Percentiles rank a stretch among this genome's conserved stretches.
phyloP scores from a whole-genome alignment of 352 stramenopile genomes.

The Pythium myriotylum region DNA sequence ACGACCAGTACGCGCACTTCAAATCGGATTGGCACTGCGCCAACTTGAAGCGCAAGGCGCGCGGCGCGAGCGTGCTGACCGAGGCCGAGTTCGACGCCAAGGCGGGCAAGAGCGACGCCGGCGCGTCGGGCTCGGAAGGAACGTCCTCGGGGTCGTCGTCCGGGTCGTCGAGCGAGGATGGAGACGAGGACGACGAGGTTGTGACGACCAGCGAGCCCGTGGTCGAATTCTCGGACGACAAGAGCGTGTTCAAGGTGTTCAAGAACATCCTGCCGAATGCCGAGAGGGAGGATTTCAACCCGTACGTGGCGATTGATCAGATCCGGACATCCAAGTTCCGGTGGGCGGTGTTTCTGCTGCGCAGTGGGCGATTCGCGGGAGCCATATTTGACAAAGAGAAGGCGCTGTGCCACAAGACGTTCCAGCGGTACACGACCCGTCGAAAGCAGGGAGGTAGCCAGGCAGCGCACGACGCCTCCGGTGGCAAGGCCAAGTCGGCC shows the following conservation, averaged over 20 bases:
- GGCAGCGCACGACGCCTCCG: slow-evolving; percentile 80
- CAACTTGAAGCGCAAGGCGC: slow-evolving; percentile 80
- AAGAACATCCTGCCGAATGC: slow-evolving; percentile 64
- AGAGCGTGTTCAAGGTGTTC: slow-evolving; percentile 80
- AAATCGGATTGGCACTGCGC: slow-evolving; percentile 81
- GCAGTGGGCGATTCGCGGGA: slow-evolving; percentile 91
- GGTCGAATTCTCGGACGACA: slow-evolving; percentile 76
- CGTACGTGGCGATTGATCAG: slow-evolving; percentile 51
- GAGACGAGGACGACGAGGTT: slow-evolving; percentile 46
- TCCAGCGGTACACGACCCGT: slow-evolving; percentile 92
- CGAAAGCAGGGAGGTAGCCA: slow-evolving; percentile 94
- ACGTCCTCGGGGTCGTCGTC: slow-evolving; percentile 52
- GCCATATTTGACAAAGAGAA: slow-evolving; percentile 89
- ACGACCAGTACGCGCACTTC: slow-evolving; percentile 87
- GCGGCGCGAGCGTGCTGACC: slow-evolving; percentile 47
- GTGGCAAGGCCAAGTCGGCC: slow-evolving; percentile 90
- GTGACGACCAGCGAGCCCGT: slow-evolving; percentile 62
- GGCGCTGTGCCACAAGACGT: slow-evolving; percentile 92
- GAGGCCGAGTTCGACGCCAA: slow-evolving; percentile 42
- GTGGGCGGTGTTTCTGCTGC: slow-evolving; percentile 90
- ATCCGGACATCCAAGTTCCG: slow-evolving; percentile 60
- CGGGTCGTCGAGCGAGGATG: slow-evolving; percentile 36
- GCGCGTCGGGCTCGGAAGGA: slow-evolving; percentile 31
- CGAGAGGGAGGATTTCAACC: slow-evolving; percentile 61
- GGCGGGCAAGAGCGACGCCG: slow-evolving; percentile 24